phyloP scores from a whole-genome alignment of 2,329 filamentous ascomycete genomes.

The Paraconiothyrium sp. region DNA sequence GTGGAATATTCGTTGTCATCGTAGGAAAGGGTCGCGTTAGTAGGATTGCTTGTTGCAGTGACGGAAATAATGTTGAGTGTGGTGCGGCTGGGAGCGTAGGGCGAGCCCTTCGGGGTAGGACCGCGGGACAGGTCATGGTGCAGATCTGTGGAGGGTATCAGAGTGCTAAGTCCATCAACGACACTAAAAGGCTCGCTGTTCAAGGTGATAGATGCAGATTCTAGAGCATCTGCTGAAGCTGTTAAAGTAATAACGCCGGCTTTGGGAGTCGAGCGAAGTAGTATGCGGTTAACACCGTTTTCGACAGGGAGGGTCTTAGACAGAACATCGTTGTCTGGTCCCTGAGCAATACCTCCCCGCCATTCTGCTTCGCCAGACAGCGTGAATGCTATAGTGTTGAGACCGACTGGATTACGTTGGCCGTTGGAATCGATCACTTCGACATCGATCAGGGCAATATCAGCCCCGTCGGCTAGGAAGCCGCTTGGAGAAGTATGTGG shows the following conservation, averaged over 20 bases:
- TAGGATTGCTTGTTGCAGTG: neutral
- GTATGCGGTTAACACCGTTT: neutral
- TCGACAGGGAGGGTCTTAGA: neutral
- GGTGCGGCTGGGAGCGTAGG: neutral
- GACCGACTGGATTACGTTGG: neutral
- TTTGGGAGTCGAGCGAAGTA: neutral
- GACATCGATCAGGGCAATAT: neutral
- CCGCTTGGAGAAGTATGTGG: neutral
- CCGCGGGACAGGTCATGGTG: neutral
- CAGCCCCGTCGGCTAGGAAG: neutral
- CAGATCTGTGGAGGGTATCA: neutral
- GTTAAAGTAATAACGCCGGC: neutral
- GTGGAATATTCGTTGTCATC: neutral
- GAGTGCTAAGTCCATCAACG: neutral
- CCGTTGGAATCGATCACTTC: neutral
- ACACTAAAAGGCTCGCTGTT: neutral
- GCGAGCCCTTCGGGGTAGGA: neutral
- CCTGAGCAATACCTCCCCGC: conserved; percentile 1
- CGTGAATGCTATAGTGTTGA: neutral
- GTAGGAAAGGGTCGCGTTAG: neutral
- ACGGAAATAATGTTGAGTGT: neutral
- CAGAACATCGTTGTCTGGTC: neutral
- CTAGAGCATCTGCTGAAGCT: neutral
- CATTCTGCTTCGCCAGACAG: neutral
- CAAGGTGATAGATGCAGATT: neutral